These are phyloP conservation scores for Pyricularia grisea DNA, from an alignment of 2,329 filamentous ascomycete genomes.

Conservation along the genomic window DNA sequence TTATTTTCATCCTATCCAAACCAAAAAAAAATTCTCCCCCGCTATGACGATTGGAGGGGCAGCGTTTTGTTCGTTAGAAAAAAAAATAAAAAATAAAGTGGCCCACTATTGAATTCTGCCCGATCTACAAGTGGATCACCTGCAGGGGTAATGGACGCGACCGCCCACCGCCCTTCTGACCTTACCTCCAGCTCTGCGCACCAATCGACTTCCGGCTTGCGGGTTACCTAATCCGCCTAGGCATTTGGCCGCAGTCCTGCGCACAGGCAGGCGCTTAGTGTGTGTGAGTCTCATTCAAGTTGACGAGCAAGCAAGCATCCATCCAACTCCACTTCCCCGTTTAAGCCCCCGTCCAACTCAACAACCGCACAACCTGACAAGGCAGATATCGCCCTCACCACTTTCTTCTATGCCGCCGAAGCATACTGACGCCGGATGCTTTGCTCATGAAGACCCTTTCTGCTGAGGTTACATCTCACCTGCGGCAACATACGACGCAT, in stretches of 20 bases:
- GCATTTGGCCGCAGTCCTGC: neutral
- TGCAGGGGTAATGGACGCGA: neutral
- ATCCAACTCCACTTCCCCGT: slow-evolving; percentile 1
- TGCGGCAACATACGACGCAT: neutral
- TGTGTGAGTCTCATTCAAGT: neutral
- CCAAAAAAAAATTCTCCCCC: neutral
- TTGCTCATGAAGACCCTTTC: neutral
- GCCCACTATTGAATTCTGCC: neutral
- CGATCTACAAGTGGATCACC: neutral
- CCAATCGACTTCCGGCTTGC: neutral
- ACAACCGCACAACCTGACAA: neutral
- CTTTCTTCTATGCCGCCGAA: neutral
- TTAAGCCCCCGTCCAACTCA: neutral
- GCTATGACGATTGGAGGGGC: slow-evolving; percentile 1
- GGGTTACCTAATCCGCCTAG: neutral
- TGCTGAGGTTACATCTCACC: neutral
- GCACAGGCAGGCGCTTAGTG: neutral
- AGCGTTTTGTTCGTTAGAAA: neutral
- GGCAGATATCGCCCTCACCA: neutral
- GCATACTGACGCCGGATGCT: neutral
- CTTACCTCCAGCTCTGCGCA: neutral
- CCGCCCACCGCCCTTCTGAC: neutral
- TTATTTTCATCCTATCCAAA: neutral
- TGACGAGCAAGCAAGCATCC: neutral
- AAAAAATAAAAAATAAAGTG: neutral